Evolutionary conservation across 2,329 filamentous ascomycete species (phyloP).

Genomic region (Fusarium metavorans): DNA sequence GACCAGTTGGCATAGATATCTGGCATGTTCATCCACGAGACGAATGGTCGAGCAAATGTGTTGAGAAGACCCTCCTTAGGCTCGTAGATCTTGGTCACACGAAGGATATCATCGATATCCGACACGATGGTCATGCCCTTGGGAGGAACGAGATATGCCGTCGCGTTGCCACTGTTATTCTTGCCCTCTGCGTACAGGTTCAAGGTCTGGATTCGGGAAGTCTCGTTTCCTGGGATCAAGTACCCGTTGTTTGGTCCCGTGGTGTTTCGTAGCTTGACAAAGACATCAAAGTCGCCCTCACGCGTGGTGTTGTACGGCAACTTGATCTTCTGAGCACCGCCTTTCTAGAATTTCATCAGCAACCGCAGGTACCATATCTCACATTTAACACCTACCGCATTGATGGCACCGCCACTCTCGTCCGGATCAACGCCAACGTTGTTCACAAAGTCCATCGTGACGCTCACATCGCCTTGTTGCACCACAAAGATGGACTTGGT

Average conservation of each 20-base stretch:
- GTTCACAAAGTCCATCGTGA: slow-evolving; percentile 69
- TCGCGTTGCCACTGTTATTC: slow-evolving; percentile 75
- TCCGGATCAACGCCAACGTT: slow-evolving; percentile 62
- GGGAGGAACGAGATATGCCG: slow-evolving; percentile 79
- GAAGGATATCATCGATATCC: slow-evolving; percentile 84
- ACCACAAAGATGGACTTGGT: slow-evolving; percentile 81
- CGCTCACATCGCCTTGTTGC: slow-evolving; percentile 74
- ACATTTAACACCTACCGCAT: slow-evolving; percentile 49
- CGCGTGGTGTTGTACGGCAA: slow-evolving; percentile 74
- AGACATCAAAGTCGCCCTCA: slow-evolving; percentile 80
- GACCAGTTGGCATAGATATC: slow-evolving; percentile 83
- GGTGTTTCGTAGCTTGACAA: slow-evolving; percentile 71
- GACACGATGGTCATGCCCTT: slow-evolving; percentile 78
- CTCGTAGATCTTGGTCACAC: slow-evolving; percentile 84
- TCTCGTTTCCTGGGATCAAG: slow-evolving; percentile 73
- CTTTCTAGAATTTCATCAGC: slow-evolving; percentile 49
- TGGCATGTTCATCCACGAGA: slow-evolving; percentile 83
- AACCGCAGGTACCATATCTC: neutral
- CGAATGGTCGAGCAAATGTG: slow-evolving; percentile 78
- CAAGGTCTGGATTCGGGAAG: slow-evolving; percentile 73
- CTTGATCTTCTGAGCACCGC: slow-evolving; percentile 71
- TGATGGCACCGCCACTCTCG: slow-evolving; percentile 64
- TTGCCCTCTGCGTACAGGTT: slow-evolving; percentile 76
- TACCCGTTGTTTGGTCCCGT: slow-evolving; percentile 62
- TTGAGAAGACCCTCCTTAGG: slow-evolving; percentile 81